Evolutionary conservation across 2,329 filamentous ascomycete genomes (phyloP), one percentile per base, ranked within the genome.

Genomic region (Reticulascus tulasneorum): DNA sequence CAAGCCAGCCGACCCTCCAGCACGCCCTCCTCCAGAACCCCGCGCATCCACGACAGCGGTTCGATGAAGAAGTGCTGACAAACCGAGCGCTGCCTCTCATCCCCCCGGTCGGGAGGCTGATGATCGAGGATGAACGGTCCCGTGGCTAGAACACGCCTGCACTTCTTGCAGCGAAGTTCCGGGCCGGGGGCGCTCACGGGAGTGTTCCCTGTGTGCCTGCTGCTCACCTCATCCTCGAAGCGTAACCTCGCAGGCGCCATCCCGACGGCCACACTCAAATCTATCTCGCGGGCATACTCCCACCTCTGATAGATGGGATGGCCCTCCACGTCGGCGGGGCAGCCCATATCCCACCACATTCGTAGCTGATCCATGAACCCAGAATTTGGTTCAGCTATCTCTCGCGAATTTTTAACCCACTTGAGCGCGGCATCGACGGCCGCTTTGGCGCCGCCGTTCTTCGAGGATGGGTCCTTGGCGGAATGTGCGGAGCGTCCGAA

Each of bases 11-110:
- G 80, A 17, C 93, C 93, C 42, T 90, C 86, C 17, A 97, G 71
- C 43, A 82, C 78, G 19, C 86, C 89, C 52, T 85, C 76, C 50
- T 90, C 85, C 4, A 98, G 77, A 51, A 83, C 82, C 1, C 81
- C 69, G 7, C 86, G 80, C 93, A 98, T 98, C 93, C 93, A 98
- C 11, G 86, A 86, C 22, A 98, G 69, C 1, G 93, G 88, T 53
- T 97, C 89, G 46, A 97, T 64, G 61, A 96, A 97, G 58, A 90
- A 78, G 60, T 97, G 91, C 15, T 84, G 83, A 53, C 93, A 98
- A 21, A 52, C 48, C 37, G 46, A 44, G 34, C 12, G 18, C 9
- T 13, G 22, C 20, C 22, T 25, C 13, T 10, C 29, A 18, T 18
- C 12, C 9, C 33, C 46, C 38, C 17, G 38, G 13, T 43, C 47